Evolutionary conservation across 495 filamentous ascomycete genomes (phyloP), one percentile per base, ranked within the genome.

Genomic region (Tetracladium setigerum): DNA sequence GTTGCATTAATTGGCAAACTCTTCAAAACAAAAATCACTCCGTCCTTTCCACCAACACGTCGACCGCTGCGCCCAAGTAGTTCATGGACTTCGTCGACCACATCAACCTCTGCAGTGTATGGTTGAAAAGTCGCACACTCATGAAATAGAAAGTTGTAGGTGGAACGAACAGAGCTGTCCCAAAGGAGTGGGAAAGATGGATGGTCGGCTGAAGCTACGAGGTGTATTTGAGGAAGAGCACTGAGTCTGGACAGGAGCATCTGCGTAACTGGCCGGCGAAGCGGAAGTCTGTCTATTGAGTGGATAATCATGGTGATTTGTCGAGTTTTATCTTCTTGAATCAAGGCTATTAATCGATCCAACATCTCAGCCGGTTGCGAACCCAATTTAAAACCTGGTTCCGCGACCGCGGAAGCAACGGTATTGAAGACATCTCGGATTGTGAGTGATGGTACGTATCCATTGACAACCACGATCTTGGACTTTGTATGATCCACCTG

Each of bases 1-100:
- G 85, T 81, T 7, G 94, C 94, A 52, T 96, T 97, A 70, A 90
- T 89, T 0, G 94, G 87, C 45, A 98, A 64, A 66, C 82, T 87
- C 55, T 84, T 83, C 30, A 98, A 71, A 44, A 98, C 94, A 53
- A 89, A 97, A 17, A 79, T 81, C 0, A 96, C 90, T 43, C 94
- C 92, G 52, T 95, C 94, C 54, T 88, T 87, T 13, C 92, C 94
- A 42, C 87, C 89, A 9, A 88, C 74, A 41, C 86, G 77, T 32
- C 83, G 75, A n/a, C 88, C 84, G 56, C 82, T 87, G 18, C 89
- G 77, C 19, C 91, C 89, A 0, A 97, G 76, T 0, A 96, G 74
- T 54, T 84, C 78, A 59, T 95, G 83, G 15, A 95, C 88, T 49
- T 84, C 84, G 56, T 94, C 87, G 12, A 96, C 86, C 5, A 88